A percentile compares a stretch with the other conserved stretches of the same genome.
phyloP scores from a whole-genome alignment of 805 yeast species.

The Lachancea fermentati region DNA sequence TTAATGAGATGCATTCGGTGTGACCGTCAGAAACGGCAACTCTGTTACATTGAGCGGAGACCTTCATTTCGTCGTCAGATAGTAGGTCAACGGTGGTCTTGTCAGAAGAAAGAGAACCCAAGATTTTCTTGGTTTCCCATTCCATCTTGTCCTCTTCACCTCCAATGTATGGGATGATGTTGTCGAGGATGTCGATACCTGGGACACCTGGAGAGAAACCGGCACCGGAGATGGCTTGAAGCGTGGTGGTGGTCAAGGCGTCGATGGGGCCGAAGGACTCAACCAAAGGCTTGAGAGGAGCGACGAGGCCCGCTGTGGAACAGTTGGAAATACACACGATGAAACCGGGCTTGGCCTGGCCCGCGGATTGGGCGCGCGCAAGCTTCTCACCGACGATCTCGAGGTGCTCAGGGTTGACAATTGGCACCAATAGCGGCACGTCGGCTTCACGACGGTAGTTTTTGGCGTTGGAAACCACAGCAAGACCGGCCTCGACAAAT shows the following conservation, averaged over 20 bases:
- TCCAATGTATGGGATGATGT: conserved; percentile 87
- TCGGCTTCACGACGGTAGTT: conserved; percentile 83
- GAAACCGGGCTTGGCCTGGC: conserved; percentile 65
- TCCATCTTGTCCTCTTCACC: conserved; percentile 99
- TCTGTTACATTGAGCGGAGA: conserved; percentile 94
- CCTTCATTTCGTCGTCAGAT: conserved; percentile 66
- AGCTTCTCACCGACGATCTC: conserved; percentile 60
- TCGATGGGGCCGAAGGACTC: conserved; percentile 89
- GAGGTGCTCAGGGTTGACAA: conserved; percentile 88
- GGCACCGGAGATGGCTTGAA: conserved; percentile 98
- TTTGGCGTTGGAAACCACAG: conserved; percentile 90
- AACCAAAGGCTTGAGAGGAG: conserved; percentile 91
- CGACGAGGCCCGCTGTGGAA: conserved; percentile 96
- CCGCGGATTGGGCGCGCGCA: conserved; percentile 46
- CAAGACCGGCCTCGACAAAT: conserved; percentile 74
- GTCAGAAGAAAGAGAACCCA: conserved; percentile 54
- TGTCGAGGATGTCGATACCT: conserved; percentile 90
- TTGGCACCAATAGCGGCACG: conserved; percentile 93
- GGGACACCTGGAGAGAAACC: conserved; percentile 98
- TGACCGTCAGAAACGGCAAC: conserved; percentile 98
- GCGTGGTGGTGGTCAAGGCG: conserved; percentile 78
- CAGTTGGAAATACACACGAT: conserved; percentile 95
- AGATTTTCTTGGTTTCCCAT: conserved; percentile 95
- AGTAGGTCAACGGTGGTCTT: conserved; percentile 54
- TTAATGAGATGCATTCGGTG: conserved; percentile 87